phyloP scores from a whole-genome alignment of 495 filamentous ascomycete genomes.

The Neurospora sp. region DNA sequence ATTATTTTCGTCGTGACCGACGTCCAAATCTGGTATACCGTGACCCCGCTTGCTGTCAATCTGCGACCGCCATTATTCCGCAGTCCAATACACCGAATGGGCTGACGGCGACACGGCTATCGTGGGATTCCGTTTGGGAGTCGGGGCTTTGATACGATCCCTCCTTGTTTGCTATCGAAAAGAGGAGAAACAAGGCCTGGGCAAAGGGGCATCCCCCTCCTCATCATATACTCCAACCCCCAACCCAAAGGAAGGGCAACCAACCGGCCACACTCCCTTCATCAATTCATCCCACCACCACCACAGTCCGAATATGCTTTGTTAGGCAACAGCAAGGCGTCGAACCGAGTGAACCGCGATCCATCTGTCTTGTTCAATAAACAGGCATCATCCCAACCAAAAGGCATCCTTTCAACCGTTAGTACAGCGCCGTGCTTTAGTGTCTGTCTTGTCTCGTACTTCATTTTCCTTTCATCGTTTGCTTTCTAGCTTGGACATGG shows the following conservation, averaged over 20 bases:
- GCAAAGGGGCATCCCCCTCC: background rate
- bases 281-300: background rate
- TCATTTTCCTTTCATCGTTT: background rate
- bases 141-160: background rate
- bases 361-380: background rate
- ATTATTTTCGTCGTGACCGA: background rate
- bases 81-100: background rate
- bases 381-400: background rate
- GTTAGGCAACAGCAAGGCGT: background rate
- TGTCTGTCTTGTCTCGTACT: background rate
- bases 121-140: background rate
- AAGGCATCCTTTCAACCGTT: background rate
- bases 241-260: background rate
- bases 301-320: background rate
- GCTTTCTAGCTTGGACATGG: background rate
- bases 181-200: background rate
- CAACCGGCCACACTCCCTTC: background rate
- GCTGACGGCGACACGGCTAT: background rate
- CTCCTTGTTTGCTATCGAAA: background rate
- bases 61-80: background rate
- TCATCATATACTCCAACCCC: background rate
- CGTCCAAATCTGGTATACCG: background rate
- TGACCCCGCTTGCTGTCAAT: background rate
- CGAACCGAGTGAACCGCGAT: background rate
- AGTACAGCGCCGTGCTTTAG: background rate